These are phyloP conservation scores for Pythium folliculosum DNA, from an alignment of 352 stramenopile genomes.

Conservation along the genomic window DNA sequence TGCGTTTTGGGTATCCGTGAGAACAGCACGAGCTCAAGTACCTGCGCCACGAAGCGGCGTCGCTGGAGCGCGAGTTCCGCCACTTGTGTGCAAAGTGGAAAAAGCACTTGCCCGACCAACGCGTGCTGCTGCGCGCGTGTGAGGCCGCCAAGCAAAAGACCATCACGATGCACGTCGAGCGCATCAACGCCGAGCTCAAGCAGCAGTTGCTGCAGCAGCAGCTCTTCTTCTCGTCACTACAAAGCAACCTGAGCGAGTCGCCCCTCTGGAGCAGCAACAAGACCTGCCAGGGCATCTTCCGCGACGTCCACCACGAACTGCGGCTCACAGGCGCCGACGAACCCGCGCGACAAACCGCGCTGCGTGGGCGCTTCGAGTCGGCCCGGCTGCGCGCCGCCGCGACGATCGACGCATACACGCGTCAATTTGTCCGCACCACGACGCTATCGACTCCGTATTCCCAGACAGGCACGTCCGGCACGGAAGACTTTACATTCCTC, in stretches of 20 bases:
- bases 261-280: constrained; percentile 39
- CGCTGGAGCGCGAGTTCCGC: constrained; percentile 38
- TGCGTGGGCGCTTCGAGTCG: constrained; percentile 38
- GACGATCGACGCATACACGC: constrained; percentile 46
- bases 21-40: constrained; percentile 53
- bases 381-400: constrained; percentile 30
- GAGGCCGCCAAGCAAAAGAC: constrained; percentile 52
- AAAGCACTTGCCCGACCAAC: constrained; percentile 33
- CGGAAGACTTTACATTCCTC: constrained; percentile 38
- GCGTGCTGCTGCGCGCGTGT: constrained; percentile 45
- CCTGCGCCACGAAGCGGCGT: constrained; percentile 40
- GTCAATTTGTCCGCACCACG: constrained; percentile 33
- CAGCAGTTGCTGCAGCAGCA: constrained; percentile 55
- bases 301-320: constrained; percentile 43
- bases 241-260: constrained; percentile 47
- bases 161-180: constrained; percentile 47
- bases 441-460: constrained; percentile 44
- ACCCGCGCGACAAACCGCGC: constrained; percentile 25
- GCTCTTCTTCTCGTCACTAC: constrained; percentile 53
- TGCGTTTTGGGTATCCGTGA: neutral
- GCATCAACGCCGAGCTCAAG: constrained; percentile 49
- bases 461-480: constrained; percentile 34
- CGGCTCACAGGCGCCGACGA: constrained; percentile 25
- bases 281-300: constrained; percentile 41
- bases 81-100: constrained; percentile 48